Conservation (phyloP, 139 green algal species). For the Closterium sp. region DNA sequence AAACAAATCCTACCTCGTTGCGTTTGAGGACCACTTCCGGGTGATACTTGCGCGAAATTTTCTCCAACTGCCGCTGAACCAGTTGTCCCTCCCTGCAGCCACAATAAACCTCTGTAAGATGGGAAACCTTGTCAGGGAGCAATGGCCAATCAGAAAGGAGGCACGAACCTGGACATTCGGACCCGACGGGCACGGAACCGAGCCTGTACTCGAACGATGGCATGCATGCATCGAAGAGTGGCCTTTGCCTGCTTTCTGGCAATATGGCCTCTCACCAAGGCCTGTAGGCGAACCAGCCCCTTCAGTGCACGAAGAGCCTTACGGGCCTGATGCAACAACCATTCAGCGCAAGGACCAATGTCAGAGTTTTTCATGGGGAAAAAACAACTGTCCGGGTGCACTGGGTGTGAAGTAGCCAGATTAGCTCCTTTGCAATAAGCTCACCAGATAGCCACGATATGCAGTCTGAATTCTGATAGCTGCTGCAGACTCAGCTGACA, state of each 20-base stretch:
- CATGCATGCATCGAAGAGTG: slow-evolving; percentile 39
- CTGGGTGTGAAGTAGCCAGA: neutral
- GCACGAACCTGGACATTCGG: slow-evolving; percentile 4
- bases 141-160: no score
- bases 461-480: neutral
- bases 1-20: neutral
- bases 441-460: neutral
- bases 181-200: slow-evolving; percentile 9
- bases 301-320: slow-evolving; percentile 10
- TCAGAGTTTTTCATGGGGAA: no score
- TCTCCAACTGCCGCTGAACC: neutral
- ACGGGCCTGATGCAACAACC: slow-evolving; percentile 5
- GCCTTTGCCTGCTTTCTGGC: slow-evolving; percentile 21
- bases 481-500: neutral
- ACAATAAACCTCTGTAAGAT: neutral
- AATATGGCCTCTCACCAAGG: slow-evolving; percentile 35
- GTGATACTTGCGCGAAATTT: slow-evolving; percentile 4
- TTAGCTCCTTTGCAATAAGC: neutral
- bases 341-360: neutral
- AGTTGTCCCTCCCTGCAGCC: neutral
- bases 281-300: slow-evolving; percentile 36
- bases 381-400: no score
- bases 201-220: slow-evolving; percentile 35
- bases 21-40: neutral
- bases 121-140: neutral